phyloP scores from a whole-genome alignment of 2,329 filamentous ascomycete genomes.

The Fusarium xylarioides region DNA sequence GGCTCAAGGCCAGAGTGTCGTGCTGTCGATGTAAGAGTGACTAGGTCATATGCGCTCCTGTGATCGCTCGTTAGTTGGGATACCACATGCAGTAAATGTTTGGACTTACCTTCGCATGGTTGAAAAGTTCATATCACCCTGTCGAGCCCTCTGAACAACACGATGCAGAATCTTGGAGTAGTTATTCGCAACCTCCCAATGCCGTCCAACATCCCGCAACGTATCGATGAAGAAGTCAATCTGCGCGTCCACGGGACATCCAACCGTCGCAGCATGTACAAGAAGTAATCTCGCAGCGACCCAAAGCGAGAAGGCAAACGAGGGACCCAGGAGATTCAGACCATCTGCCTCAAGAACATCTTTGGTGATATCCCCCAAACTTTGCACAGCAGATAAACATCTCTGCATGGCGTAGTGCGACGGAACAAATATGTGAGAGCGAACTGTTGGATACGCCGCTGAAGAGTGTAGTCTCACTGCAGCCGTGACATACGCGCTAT shows the following conservation, averaged over 20 bases:
- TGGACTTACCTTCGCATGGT: constrained; percentile 53
- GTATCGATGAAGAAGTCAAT: constrained; percentile 57
- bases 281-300: constrained; percentile 53
- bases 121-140: constrained; percentile 49
- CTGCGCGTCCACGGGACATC: constrained; percentile 49
- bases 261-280: constrained; percentile 53
- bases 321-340: constrained; percentile 53
- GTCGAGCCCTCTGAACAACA: constrained; percentile 49
- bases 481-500: constrained; percentile 56
- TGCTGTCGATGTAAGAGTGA: constrained; percentile 48
- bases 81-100: accelerated
- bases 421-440: constrained; percentile 54
- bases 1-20: constrained; percentile 51
- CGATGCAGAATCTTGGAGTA: constrained; percentile 54
- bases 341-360: constrained; percentile 56
- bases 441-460: constrained; percentile 53
- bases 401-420: constrained; percentile 57
- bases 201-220: constrained; percentile 52
- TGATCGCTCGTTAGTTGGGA: constrained; percentile 4
- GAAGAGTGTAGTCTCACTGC: constrained; percentile 56
- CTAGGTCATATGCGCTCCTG: constrained; percentile 53
- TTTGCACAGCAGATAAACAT: constrained; percentile 55
- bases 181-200: constrained; percentile 55
- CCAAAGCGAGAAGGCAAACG: constrained; percentile 57
- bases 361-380: constrained; percentile 53